phyloP scores from a whole-genome alignment of 2,329 filamentous ascomycete species.

The Byssothecium circinans region DNA sequence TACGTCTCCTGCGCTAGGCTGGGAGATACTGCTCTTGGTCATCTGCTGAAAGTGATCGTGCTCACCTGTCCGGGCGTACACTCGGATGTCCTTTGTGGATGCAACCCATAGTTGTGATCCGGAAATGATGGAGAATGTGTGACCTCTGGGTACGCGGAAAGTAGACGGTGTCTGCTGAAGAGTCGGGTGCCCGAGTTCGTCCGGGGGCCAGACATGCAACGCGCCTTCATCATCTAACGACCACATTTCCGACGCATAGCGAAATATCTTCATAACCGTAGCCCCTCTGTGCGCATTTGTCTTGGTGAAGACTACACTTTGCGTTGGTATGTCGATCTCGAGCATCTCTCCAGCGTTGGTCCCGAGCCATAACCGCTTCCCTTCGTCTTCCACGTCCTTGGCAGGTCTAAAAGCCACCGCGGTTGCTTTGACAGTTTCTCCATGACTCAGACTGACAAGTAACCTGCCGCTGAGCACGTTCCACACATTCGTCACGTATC shows the following conservation, averaged over 20 bases:
- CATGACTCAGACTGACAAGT: constrained; percentile 77
- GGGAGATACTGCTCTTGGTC: constrained; percentile 68
- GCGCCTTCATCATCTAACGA: constrained; percentile 88
- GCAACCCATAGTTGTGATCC: constrained; percentile 86
- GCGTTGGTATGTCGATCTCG: constrained; percentile 79
- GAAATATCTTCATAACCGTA: constrained; percentile 81
- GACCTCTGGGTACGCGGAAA: constrained; percentile 76
- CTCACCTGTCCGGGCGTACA: constrained; percentile 74
- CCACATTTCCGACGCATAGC: constrained; percentile 89
- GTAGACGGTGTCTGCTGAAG: constrained; percentile 73
- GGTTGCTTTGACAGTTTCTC: constrained; percentile 80
- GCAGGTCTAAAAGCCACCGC: constrained; percentile 85
- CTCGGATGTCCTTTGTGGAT: constrained; percentile 79
- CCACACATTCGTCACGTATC: constrained; percentile 86
- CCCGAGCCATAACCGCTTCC: constrained; percentile 82
- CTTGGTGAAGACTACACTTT: constrained; percentile 70
- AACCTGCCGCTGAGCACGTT: constrained; percentile 79
- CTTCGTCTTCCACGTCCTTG: constrained; percentile 75
- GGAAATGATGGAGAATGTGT: constrained; percentile 87
- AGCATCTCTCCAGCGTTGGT: constrained; percentile 85
- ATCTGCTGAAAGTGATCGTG: constrained; percentile 74
- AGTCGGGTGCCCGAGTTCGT: constrained; percentile 73
- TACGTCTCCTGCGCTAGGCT: constrained; percentile 79
- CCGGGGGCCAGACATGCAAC: constrained; percentile 83
- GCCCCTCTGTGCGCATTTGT: constrained; percentile 72